phyloP scores from a whole-genome alignment of 257 asterid genomes.

The Ocimum tenuiflorum region DNA sequence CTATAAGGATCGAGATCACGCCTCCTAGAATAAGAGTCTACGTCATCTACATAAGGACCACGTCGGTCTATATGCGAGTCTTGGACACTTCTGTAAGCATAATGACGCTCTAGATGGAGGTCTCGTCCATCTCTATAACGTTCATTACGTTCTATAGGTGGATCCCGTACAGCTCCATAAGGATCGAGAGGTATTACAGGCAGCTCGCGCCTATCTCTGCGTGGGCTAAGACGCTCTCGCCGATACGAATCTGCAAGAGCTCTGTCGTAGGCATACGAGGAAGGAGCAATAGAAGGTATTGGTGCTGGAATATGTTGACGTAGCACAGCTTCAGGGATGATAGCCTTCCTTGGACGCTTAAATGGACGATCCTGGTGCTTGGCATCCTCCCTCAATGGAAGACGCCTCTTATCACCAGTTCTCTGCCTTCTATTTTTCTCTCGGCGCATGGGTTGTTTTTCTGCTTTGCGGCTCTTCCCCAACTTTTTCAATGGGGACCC shows the following conservation, averaged over 20 bases:
- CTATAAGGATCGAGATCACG: too few species aligned
- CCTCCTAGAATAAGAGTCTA: slow-evolving; percentile 12
- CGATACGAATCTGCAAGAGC: slow-evolving; percentile 23
- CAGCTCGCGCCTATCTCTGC: slow-evolving; percentile 15
- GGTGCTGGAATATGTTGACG: slow-evolving; percentile 24
- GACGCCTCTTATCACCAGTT: slow-evolving; percentile 22
- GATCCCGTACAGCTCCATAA: slow-evolving; percentile 18
- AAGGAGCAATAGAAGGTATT: slow-evolving; percentile 21
- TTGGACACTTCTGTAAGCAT: slow-evolving; percentile 18
- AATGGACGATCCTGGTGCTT: slow-evolving; percentile 28
- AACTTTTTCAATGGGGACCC: slow-evolving; percentile 22
- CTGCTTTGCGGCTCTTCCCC: slow-evolving; percentile 27
- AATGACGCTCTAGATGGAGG: slow-evolving; percentile 16
- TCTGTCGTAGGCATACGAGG: slow-evolving; percentile 40
- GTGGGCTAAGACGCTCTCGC: too few species aligned
- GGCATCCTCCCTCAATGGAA: slow-evolving; percentile 28
- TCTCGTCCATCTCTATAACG: slow-evolving; percentile 21
- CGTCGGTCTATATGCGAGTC: slow-evolving; percentile 17
- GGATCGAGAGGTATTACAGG: slow-evolving; percentile 23
- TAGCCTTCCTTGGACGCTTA: slow-evolving; percentile 31
- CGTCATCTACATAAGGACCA: slow-evolving; percentile 23
- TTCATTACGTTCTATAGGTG: slow-evolving; percentile 11
- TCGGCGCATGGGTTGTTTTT: slow-evolving; percentile 12
- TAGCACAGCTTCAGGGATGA: slow-evolving; percentile 16
- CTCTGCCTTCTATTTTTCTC: slow-evolving; percentile 24